phyloP scores from a whole-genome alignment of 371 early-diverging fungal genomes.

The Lichtheimia ornata region DNA sequence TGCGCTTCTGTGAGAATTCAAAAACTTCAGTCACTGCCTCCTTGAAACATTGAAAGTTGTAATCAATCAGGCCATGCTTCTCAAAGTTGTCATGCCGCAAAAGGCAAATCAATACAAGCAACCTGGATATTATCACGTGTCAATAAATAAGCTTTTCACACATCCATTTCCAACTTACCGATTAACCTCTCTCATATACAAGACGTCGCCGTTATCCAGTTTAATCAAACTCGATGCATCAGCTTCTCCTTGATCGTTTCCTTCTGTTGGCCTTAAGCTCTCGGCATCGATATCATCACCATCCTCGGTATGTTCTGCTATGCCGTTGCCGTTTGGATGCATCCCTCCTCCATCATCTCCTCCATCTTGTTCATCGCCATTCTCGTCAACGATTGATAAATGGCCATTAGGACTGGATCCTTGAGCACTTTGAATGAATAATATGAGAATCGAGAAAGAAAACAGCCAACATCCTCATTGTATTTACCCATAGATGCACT shows the following conservation, averaged over 20 bases:
- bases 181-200: slow-evolving; percentile 82
- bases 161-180: slow-evolving; percentile 35
- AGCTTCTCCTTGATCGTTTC: slow-evolving; percentile 15
- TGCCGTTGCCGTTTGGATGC: slow-evolving; percentile 9
- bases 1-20: slow-evolving; percentile 57
- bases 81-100: slow-evolving; percentile 86
- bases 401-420: slow-evolving; percentile 30
- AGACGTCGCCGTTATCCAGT: slow-evolving; percentile 80
- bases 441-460: background rate
- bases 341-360: slow-evolving; percentile 3
- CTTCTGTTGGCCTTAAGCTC: slow-evolving; percentile 11
- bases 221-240: slow-evolving; percentile 68
- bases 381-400: slow-evolving; percentile 10
- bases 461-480: background rate
- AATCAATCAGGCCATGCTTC: slow-evolving; percentile 87
- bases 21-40: slow-evolving; percentile 73
- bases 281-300: slow-evolving; percentile 5
- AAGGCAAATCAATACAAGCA: slow-evolving; percentile 80
- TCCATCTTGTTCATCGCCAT: slow-evolving; percentile 11
- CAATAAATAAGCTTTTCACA: background rate
- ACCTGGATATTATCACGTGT: slow-evolving; percentile 30
- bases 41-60: slow-evolving; percentile 84
- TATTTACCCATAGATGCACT: slow-evolving; percentile 75
- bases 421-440: slow-evolving; percentile 22
- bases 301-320: slow-evolving; percentile 6